Base-by-base conservation (phyloP, 108 stramenopile species). In the Nitzschia putrida region DNA sequence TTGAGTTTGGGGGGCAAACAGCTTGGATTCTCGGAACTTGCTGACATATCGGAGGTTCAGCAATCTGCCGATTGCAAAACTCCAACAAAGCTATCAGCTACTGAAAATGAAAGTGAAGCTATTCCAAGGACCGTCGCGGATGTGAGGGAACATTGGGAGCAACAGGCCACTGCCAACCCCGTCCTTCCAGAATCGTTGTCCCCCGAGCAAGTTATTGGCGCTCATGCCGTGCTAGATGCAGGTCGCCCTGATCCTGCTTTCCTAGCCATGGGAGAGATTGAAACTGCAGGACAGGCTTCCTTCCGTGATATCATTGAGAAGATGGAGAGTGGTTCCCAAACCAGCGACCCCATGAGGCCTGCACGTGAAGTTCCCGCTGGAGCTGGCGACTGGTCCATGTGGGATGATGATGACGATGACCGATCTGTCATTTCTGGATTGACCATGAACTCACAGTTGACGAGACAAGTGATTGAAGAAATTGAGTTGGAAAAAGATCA, bases 341-440 rank as follows among this genome's bases (percentile, higher is more conserved):
- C 53, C 40, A 57, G 67, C 20, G 55, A 43, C 40, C 20, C 61
- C 43, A 1, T 50, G 40, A 29, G 67, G 18, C 67, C 67, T 44
- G 56, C 67, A 53, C 51, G 41, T 44, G 67, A 68, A 38, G 67
- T 68, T 21, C 16, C 63, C 21, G 11, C 63, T 8, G 63, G 64
- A 12, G 42, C 18, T 40, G 61, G 42, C 8, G 61, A 63, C 4
- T 34, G 29, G 29, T 34, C 29, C 4, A 34, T 34, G 29, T 34
- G 29, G 29, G 72, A 79, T 50, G 74, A 74, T 13, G 80, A 81
- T 12, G 75, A 67, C 8, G 77, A 71, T 66, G 49, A 71, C 23
- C 52, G 52, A 53, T 83, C 82, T 1, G 49, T 64, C 34, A 64
- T 83, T 50, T 80, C 80, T 10, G 80, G 71, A 18, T 51, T 85